phyloP scores from a whole-genome alignment of 495 filamentous ascomycete species.

The Lasiosphaeris hirsuta region DNA sequence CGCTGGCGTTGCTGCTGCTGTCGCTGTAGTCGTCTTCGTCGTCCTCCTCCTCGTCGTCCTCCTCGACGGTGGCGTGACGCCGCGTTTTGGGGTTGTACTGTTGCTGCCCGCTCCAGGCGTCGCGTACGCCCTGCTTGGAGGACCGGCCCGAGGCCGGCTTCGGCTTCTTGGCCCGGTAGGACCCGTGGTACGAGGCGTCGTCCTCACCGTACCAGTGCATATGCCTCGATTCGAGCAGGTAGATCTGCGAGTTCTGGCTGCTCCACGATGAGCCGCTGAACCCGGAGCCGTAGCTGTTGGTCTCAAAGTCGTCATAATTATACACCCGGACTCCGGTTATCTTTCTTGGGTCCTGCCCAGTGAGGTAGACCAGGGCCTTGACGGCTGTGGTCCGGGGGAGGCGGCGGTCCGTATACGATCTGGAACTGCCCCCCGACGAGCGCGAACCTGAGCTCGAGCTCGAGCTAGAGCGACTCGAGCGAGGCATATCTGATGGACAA shows the following conservation, averaged over 20 bases:
- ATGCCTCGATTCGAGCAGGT: conserved; percentile 14
- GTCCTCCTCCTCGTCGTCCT: conserved; percentile 15
- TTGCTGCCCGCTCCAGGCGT: neutral
- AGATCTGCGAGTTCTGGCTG: conserved; percentile 15
- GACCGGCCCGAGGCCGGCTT: neutral
- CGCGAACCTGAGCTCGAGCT: neutral
- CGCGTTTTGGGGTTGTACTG: conserved; percentile 3
- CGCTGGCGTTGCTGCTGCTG: conserved; percentile 1
- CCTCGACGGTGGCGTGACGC: conserved; percentile 5
- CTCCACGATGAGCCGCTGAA: conserved; percentile 17
- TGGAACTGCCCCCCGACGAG: conserved; percentile 7
- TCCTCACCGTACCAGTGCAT: conserved; percentile 6
- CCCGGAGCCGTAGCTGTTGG: conserved; percentile 18
- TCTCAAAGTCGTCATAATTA: conserved; percentile 21
- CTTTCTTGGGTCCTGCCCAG: conserved; percentile 23
- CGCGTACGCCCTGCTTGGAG: conserved; percentile 2
- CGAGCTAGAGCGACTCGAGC: conserved; percentile 7
- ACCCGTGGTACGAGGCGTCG: conserved; percentile 6
- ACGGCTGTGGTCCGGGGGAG: conserved; percentile 23
- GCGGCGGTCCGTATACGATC: conserved; percentile 9
- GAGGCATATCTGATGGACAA: conserved; percentile 1
- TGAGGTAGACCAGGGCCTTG: conserved; percentile 23
- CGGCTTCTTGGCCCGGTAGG: neutral
- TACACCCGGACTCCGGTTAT: conserved; percentile 25
- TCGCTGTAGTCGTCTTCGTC: conserved; percentile 12